Percentiles rank a stretch among this genome's conserved stretches.
These are phyloP conservation scores for Xylariaceae sp. DNA, from an alignment of 2,329 filamentous ascomycete genomes.

Conservation along the genomic window DNA sequence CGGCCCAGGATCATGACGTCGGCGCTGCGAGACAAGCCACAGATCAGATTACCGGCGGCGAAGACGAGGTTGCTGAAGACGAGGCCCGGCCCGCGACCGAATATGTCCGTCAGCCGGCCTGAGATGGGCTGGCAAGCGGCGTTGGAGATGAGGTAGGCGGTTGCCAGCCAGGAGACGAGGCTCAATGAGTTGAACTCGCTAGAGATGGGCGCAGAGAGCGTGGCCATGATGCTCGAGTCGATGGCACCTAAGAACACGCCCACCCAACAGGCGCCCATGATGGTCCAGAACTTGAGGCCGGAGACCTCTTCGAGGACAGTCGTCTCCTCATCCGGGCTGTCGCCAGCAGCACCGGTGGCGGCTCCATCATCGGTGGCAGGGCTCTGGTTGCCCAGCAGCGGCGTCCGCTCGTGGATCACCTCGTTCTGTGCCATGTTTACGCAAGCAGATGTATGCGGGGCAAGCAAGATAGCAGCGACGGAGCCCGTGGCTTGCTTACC, in stretches of 20 bases:
- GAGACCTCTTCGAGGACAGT: constrained; percentile 46
- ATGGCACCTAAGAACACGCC: constrained; percentile 60
- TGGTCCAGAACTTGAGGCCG: constrained; percentile 45
- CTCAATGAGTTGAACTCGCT: constrained; percentile 76
- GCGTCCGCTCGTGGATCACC: constrained; percentile 17
- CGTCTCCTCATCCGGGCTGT: constrained; percentile 41
- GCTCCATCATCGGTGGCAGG: background rate
- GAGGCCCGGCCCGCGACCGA: constrained; percentile 70
- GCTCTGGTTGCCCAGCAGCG: constrained; percentile 21
- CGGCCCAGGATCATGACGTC: constrained; percentile 69
- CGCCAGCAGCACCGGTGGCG: background rate
- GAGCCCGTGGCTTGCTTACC: no score
- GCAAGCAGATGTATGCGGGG: no score
- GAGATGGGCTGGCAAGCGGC: constrained; percentile 81
- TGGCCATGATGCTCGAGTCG: constrained; percentile 80
- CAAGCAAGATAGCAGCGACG: no score
- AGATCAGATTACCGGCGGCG: constrained; percentile 72
- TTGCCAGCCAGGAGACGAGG: constrained; percentile 80
- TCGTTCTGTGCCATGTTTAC: constrained; percentile 3
- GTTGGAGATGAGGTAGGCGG: constrained; percentile 82
- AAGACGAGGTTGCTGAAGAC: constrained; percentile 78
- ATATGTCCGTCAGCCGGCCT: constrained; percentile 83
- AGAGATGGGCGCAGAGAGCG: constrained; percentile 75
- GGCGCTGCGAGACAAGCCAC: constrained; percentile 63
- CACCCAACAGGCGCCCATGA: constrained; percentile 51